phyloP scores from a whole-genome alignment of 2,329 filamentous ascomycete genomes.

The Paraconiothyrium brasiliense region DNA sequence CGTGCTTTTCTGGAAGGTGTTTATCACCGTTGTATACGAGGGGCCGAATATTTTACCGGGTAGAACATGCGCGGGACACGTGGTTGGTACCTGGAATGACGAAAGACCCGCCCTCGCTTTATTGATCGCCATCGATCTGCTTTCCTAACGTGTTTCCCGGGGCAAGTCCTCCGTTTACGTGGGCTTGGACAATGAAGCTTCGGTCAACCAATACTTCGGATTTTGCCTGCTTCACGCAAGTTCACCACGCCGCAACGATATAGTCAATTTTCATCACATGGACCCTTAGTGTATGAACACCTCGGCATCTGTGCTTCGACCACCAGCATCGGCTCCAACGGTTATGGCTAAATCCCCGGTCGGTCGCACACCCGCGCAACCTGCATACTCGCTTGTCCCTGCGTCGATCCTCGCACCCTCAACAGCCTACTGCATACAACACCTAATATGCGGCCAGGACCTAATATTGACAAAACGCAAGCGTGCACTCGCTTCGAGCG shows the following conservation, averaged over 20 bases:
- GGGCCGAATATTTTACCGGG: not conserved
- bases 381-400: constrained; percentile 13
- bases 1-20: not conserved
- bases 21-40: not conserved
- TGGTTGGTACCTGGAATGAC: not conserved
- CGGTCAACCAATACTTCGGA: not conserved
- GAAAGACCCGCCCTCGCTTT: not conserved
- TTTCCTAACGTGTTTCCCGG: not conserved
- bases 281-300: not conserved
- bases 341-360: constrained; percentile 5
- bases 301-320: constrained; percentile 2
- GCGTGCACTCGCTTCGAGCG: constrained; percentile 8
- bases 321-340: not conserved
- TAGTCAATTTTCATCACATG: not conserved
- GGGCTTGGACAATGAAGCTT: not conserved
- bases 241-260: not conserved
- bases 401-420: constrained; percentile 11
- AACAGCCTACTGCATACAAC: constrained; percentile 1
- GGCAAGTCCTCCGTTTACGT: not conserved
- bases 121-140: constrained; percentile 6
- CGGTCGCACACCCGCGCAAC: constrained; percentile 1
- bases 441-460: constrained; percentile 1
- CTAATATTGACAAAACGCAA: constrained; percentile 4
- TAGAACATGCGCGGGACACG: not conserved
- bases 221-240: not conserved